These are phyloP conservation scores for Candida pini DNA, from an alignment of 805 yeast species.

Conservation along the genomic window DNA sequence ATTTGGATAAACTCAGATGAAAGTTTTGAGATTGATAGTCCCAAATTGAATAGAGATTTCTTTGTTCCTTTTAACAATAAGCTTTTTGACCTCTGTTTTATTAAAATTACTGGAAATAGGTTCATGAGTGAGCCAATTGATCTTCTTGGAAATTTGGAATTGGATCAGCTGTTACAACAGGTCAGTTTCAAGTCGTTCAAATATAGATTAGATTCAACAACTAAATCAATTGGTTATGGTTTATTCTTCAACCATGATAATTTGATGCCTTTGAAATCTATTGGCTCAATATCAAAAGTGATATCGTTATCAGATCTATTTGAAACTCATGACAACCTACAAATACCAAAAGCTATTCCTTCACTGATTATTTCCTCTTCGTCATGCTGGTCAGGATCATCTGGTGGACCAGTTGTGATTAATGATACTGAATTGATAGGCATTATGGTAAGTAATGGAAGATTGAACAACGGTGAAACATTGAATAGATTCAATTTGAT, in stretches of 20 bases:
- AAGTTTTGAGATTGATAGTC: conserved; percentile 3
- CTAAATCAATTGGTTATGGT: conserved; percentile 35
- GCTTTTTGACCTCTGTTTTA: conserved; percentile 34
- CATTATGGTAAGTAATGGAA: conserved; percentile 38
- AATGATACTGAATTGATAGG: conserved; percentile 28
- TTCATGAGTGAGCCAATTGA: conserved; percentile 1
- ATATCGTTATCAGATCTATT: conserved; percentile 8
- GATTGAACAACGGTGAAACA: conserved; percentile 15
- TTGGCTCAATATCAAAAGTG: conserved; percentile 28
- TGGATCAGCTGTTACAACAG: no score
- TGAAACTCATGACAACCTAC: conserved; percentile 1
- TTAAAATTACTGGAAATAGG: conserved; percentile 16
- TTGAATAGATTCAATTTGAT: conserved; percentile 14
- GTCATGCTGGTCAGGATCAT: conserved; percentile 47
- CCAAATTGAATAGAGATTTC: conserved; percentile 12
- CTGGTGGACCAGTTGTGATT: conserved; percentile 40
- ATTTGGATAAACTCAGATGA: conserved; percentile 4
- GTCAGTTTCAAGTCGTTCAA: no score
- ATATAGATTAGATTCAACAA: conserved; percentile 10
- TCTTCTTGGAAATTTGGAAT: not conserved
- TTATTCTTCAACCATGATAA: conserved; percentile 23
- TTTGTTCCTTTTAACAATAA: conserved; percentile 26
- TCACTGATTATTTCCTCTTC: conserved; percentile 33
- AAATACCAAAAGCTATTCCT: conserved; percentile 4
- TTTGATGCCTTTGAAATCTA: conserved; percentile 28